Conservation (phyloP, 176 grass and related monocot species). For the Oryza punctata region DNA sequence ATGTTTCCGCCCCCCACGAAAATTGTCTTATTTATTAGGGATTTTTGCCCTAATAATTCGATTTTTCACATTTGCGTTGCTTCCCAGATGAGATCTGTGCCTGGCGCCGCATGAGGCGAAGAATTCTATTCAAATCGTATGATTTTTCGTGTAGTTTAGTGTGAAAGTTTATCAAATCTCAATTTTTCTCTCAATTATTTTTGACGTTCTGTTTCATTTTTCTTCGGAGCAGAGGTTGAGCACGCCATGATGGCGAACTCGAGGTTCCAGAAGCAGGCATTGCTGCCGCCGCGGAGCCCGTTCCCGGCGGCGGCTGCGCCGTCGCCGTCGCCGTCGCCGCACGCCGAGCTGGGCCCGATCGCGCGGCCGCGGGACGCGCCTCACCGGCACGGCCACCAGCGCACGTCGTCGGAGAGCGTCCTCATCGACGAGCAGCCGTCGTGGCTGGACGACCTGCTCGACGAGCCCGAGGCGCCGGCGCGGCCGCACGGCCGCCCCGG, state of each 20-base stretch:
- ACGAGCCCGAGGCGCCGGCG: conserved; percentile 59
- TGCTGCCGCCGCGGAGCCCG: conserved; percentile 53
- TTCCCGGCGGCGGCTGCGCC: conserved; percentile 27
- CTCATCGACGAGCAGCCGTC: conserved; percentile 84
- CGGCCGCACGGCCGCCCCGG: conserved; percentile 42
- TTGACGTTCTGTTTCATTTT: background rate
- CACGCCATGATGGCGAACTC: conserved; percentile 50
- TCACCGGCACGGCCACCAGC: conserved; percentile 59
- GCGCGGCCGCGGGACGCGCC: conserved; percentile 40
- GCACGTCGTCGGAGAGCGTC: conserved; percentile 85
- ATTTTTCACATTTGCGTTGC: background rate
- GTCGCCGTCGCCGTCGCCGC: conserved; percentile 6
- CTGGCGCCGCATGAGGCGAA: background rate
- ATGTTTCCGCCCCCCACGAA: background rate
- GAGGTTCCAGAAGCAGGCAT: conserved; percentile 50
- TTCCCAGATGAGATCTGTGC: conserved; percentile 34
- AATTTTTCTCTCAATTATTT: background rate
- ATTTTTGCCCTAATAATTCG: background rate
- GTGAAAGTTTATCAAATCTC: conserved; percentile 33
- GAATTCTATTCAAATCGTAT: conserved; percentile 24
- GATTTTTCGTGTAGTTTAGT: background rate
- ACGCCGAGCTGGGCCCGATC: conserved; percentile 46
- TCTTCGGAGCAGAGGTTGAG: conserved; percentile 18
- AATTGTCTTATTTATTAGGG: background rate
- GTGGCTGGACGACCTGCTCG: conserved; percentile 91